Evolutionary conservation across 441 rosid genomes (phyloP), one percentile per base, ranked within the genome.

Genomic region (Populus hybrid): DNA sequence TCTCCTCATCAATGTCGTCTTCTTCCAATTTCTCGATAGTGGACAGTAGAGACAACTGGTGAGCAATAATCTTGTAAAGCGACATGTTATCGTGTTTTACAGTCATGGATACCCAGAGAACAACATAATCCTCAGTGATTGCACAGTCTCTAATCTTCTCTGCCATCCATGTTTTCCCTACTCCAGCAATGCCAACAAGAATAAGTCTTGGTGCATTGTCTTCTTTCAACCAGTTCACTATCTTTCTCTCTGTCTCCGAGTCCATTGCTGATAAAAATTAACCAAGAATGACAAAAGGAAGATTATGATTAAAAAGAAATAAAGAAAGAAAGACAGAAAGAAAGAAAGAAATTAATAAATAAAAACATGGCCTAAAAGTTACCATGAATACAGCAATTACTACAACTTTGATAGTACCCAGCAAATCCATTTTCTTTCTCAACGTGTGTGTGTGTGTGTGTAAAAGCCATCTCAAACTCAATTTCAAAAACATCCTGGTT

Each of bases 141-240:
- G 69, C 87, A 74, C 3, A 0, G 1, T 89, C 64, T 28, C 42
- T 46, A 16, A 83, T 77, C 71, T 34, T 34, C 66, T 70, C 81
- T 18, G 91, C 91, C 75, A 88, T 67, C 90, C 90, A 80, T 1
- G 92, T 87, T 82, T 91, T 91, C 70, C 92, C 92, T 0, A 79
- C 82, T 67, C 94, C 90, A 61, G 75, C 75, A n/a, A 67, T 46
- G 57, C 92, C 91, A 42, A 28, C 30, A 40, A 89, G 63, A 24
- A 85, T 53, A 67, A 88, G 70, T 71, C 40, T 70, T 61, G 53
- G 20, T 7, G 1, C 69, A 1, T 67, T 14, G 14, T 70, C 26
- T n/a, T 73, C 14, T 20, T 8, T 3, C 26, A 86, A 42, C 64
- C 10, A 42, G 20, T 65, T 3, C 50, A 71, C 18, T 18, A 75